Evolutionary conservation across 176 grass and related monocot species (phyloP).

Genomic region (Rhynchospora breviuscula): DNA sequence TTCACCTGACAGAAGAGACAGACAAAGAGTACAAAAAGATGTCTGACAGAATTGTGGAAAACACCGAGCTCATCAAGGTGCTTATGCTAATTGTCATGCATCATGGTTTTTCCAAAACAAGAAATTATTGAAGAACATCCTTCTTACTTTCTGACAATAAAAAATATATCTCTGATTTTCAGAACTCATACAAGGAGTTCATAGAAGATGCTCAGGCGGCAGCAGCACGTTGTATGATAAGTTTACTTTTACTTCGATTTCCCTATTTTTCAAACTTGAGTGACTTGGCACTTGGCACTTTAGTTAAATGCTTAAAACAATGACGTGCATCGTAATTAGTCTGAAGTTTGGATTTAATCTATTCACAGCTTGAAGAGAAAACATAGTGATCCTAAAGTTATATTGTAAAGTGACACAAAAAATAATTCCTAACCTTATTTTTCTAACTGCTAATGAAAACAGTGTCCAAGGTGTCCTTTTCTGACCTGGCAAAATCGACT

Average conservation of each 20-base stretch:
- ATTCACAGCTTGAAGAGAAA: not conserved
- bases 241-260: not conserved
- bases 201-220: slow-evolving; percentile 34
- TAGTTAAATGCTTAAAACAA: not conserved
- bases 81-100: not conserved
- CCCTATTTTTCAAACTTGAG: not conserved
- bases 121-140: not conserved
- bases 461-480: slow-evolving; percentile 39
- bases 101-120: not conserved
- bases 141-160: not conserved
- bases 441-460: not conserved
- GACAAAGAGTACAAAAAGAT: slow-evolving; percentile 50
- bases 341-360: not conserved
- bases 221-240: slow-evolving; percentile 31
- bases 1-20: slow-evolving; percentile 31
- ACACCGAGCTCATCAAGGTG: slow-evolving; percentile 36
- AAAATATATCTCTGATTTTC: not conserved
- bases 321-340: not conserved
- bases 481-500: slow-evolving; percentile 36
- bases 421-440: not conserved
- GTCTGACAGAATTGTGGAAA: slow-evolving; percentile 34
- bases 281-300: not conserved
- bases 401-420: not conserved
- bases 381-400: no score
- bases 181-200: slow-evolving; percentile 42